Percentiles rank a stretch among this genome's conserved stretches.
Conservation (phyloP, 2,329 filamentous ascomycete species). For the Neofusicoccum kwambonambiense region DNA sequence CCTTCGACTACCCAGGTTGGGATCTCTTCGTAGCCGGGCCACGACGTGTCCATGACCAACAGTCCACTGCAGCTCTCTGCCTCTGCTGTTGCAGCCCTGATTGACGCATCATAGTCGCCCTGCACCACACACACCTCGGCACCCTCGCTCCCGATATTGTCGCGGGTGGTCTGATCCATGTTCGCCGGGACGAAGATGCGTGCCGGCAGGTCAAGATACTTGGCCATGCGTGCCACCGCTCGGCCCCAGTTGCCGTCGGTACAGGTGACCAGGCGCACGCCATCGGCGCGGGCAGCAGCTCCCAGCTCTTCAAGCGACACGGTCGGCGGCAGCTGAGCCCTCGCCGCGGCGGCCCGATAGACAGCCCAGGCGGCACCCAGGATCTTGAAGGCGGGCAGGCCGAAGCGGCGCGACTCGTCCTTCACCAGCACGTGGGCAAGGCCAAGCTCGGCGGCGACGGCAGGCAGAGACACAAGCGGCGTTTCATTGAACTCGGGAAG, state of each 20-base stretch:
- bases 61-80: constrained; percentile 34
- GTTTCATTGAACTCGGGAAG: constrained; percentile 60
- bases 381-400: constrained; percentile 76
- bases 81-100: constrained; percentile 47
- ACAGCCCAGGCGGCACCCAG: constrained; percentile 75
- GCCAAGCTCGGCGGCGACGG: constrained; percentile 55
- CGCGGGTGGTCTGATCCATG: constrained; percentile 55
- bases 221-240: constrained; percentile 68
- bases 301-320: constrained; percentile 47
- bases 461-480: constrained; percentile 52
- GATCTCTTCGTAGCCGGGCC: constrained; percentile 64
- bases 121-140: constrained; percentile 57
- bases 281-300: constrained; percentile 27
- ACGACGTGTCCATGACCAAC: constrained; percentile 68
- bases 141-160: constrained; percentile 61
- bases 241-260: constrained; percentile 78
- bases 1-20: constrained; percentile 76
- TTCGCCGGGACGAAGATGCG: constrained; percentile 63
- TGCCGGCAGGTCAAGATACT: constrained; percentile 54
- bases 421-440: constrained; percentile 61
- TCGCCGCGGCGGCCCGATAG: constrained; percentile 55
- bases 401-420: constrained; percentile 67
- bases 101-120: constrained; percentile 64
- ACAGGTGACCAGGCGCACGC: constrained; percentile 57
- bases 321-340: constrained; percentile 45